Evolutionary conservation across 2,329 filamentous ascomycete species (phyloP).

Genomic region (Monilinia vaccinii-corymbosi): DNA sequence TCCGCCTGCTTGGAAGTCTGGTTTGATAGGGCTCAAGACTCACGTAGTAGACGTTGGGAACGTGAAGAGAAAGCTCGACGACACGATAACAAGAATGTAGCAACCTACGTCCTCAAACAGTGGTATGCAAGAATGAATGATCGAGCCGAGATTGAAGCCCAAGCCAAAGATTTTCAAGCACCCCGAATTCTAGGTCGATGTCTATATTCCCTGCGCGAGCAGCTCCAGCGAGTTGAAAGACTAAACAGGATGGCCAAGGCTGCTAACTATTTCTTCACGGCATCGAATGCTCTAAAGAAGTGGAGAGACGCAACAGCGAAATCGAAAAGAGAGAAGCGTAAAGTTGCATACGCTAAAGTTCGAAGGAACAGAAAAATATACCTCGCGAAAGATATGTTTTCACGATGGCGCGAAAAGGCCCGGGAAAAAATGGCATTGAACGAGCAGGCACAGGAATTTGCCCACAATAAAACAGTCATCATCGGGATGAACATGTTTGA

Average conservation of each 20-base stretch:
- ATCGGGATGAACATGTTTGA: constrained; percentile 27
- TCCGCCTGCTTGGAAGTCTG: constrained; percentile 33
- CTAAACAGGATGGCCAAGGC: constrained; percentile 21
- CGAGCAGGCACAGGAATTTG: constrained; percentile 21
- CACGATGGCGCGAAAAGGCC: constrained; percentile 21
- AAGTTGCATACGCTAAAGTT: constrained; percentile 25
- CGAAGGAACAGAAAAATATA: constrained; percentile 26
- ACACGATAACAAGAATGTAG: constrained; percentile 19
- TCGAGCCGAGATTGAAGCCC: constrained; percentile 16
- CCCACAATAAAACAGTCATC: constrained; percentile 21
- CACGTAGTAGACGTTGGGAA: constrained; percentile 18
- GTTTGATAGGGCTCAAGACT: constrained; percentile 31
- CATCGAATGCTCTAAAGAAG: constrained; percentile 22
- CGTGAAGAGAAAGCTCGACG: constrained; percentile 21
- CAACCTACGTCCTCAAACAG: constrained; percentile 17
- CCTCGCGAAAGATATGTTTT: constrained; percentile 21
- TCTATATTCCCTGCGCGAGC: constrained; percentile 19
- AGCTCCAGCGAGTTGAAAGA: constrained; percentile 17
- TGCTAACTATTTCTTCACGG: constrained; percentile 27
- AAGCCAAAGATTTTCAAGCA: constrained; percentile 17
- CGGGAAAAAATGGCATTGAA: constrained; percentile 23
- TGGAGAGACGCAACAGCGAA: constrained; percentile 26
- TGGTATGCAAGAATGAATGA: constrained; percentile 21
- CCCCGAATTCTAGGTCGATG: constrained; percentile 17
- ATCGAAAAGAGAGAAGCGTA: constrained; percentile 26